Base-by-base conservation (phyloP, 371 early-diverging fungal genomes). In the Mucor lusitanicus region DNA sequence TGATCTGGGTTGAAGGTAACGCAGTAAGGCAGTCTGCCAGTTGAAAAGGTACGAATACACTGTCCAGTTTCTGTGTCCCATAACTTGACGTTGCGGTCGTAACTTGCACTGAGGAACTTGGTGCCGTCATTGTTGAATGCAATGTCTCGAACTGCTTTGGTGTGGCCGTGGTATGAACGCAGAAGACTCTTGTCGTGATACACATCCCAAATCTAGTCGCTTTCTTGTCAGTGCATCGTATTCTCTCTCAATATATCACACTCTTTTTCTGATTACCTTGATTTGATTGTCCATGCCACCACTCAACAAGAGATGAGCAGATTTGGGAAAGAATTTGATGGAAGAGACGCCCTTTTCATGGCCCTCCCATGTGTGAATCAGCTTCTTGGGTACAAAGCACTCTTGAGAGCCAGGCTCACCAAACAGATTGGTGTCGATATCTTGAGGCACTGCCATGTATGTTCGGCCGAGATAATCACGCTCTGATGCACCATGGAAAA, bases 41-140 rank as follows among this genome's bases (percentile, higher is more conserved):
- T 90, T 4, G 89, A 87, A 65, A 94, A 95, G 3, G 88, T 73
- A 5, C 87, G 87, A 21, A 94, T 89, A 70, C 97, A 97, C 81
- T 94, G 75, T 19, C 70, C 96, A 19, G 97, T 98, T 70, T 97
- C 97, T 0, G 97, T 97, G 75, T 99, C 99, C 98, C 98, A 99
- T 42, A 96, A 76, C 76, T 98, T 98, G 33, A 96, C 86, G 67
- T 86, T 92, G 63, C 90, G 88, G 77, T 99, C 99, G 70, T 95
- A 97, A 60, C 92, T 90, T 32, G 95, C 93, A 73, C 91, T 92
- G 44, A 99, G 67, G 71, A 99, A 98, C 46, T 83, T 70, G 7
- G 82, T 74, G 23, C 99, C 98, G 70, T 93, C 92, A 71, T 90
- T 93, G 50, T 85, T 90, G 80, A 98, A 99, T n/a, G 87, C 85